Conservation (phyloP, 306 rosid species). For the Crotalaria pallida region DNA sequence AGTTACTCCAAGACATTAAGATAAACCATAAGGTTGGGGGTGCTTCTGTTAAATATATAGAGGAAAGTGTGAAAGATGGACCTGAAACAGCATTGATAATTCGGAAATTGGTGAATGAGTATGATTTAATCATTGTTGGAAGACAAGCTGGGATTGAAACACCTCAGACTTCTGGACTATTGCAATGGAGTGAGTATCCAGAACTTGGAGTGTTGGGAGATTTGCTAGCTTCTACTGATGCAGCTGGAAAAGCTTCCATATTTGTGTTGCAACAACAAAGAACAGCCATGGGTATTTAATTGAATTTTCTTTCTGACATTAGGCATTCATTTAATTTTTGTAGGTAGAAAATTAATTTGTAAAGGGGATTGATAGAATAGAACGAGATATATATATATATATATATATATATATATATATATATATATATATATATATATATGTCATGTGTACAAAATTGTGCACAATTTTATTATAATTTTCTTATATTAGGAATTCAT, state of each 20-base stretch:
- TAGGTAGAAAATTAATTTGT: background rate
- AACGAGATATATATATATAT: background rate
- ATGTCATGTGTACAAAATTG: no score
- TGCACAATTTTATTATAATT: no score
- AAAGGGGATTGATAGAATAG: background rate
- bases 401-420: no score
- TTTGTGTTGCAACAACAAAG: slow-evolving; percentile 59
- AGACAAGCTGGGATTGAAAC: slow-evolving; percentile 37
- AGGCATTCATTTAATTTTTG: background rate
- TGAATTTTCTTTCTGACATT: background rate
- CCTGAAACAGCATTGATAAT: slow-evolving; percentile 35
- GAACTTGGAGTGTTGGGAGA: slow-evolving; percentile 68
- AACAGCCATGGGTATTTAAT: background rate
- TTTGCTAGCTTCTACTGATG: slow-evolving; percentile 47
- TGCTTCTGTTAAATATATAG: slow-evolving; percentile 23
- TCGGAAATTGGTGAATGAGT: slow-evolving; percentile 22
- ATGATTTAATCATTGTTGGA: slow-evolving; percentile 56
- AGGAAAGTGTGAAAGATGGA: slow-evolving; percentile 38
- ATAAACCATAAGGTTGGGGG: background rate
- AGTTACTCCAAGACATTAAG: slow-evolving; percentile 25
- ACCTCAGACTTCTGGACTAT: slow-evolving; percentile 44
- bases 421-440: no score
- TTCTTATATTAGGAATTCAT: no score
- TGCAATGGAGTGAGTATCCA: slow-evolving; percentile 67
- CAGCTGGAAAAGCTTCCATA: slow-evolving; percentile 41